These are phyloP conservation scores for Cyclotella cryptica DNA, from an alignment of 108 stramenopile species.

Conservation along the genomic window DNA sequence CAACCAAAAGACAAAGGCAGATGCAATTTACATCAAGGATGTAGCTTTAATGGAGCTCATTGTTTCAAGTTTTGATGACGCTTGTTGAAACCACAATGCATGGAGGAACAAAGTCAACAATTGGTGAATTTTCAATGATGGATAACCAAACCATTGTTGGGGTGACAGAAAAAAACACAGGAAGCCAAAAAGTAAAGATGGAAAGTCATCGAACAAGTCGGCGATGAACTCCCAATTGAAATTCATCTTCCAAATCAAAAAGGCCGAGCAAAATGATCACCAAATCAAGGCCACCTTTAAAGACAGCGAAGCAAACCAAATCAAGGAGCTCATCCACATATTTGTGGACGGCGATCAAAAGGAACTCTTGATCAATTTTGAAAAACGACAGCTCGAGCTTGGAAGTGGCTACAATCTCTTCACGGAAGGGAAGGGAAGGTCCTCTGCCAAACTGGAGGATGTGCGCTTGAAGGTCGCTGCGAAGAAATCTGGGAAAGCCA, in stretches of 20 bases:
- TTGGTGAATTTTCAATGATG: too few relatives aligned
- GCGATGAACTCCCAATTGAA: background rate
- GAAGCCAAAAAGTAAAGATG: background rate
- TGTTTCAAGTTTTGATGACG: too few relatives aligned
- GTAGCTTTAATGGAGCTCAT: too few relatives aligned
- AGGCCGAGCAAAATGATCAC: background rate
- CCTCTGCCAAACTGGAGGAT: background rate
- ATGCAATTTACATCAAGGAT: too few relatives aligned
- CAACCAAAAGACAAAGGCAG: too few relatives aligned
- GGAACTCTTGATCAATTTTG: background rate
- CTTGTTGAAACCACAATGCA: too few relatives aligned
- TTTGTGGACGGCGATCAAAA: background rate
- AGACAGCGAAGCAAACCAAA: background rate
- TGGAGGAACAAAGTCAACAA: too few relatives aligned
- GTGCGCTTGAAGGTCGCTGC: background rate
- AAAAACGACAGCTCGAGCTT: background rate
- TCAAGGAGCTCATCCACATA: background rate
- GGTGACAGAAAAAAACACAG: too few relatives aligned
- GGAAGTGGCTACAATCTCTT: background rate
- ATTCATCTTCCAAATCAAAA: slow-evolving; percentile 5
- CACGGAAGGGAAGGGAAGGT: background rate
- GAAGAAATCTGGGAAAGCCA: background rate
- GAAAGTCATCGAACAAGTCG: background rate
- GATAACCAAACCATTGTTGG: too few relatives aligned
- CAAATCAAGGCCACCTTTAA: background rate